Conservation (phyloP, 106 monocot species). For the Acorus gramineus region DNA sequence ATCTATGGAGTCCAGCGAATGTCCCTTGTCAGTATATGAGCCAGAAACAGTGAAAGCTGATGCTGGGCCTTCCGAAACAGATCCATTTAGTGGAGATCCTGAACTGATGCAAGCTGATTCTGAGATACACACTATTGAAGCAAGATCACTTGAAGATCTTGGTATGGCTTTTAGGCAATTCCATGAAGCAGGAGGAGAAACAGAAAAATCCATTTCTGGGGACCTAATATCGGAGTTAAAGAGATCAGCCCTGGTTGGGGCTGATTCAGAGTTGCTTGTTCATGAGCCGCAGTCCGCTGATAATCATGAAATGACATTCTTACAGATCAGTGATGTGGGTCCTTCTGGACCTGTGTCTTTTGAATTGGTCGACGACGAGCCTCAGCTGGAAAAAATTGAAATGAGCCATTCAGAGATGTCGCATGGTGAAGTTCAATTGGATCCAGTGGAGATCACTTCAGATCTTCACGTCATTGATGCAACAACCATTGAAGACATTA, state of each 20-base stretch:
- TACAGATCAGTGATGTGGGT: neutral
- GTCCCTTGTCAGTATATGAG: neutral
- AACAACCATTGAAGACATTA: neutral
- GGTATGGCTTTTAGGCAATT: conserved; percentile 21
- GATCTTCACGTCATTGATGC: neutral
- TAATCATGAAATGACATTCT: conserved; percentile 12
- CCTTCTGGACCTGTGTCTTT: no score
- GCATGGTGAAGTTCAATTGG: no score
- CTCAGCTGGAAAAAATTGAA: no score
- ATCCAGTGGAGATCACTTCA: neutral
- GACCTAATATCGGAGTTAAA: neutral
- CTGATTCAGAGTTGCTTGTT: conserved; percentile 4
- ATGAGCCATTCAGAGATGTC: no score
- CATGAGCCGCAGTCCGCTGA: conserved; percentile 21
- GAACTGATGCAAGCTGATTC: conserved; percentile 58
- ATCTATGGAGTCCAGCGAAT: neutral
- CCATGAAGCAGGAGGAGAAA: conserved; percentile 1
- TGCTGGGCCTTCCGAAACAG: neutral
- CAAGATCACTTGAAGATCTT: conserved; percentile 32
- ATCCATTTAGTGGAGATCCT: conserved; percentile 9
- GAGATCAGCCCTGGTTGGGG: neutral
- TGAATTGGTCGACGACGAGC: neutral
- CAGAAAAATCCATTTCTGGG: neutral
- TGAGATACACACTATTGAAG: conserved; percentile 37
- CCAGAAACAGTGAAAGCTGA: conserved; percentile 4